Base-by-base conservation (phyloP, 371 early-diverging fungal species). In the Coemansia sp. region DNA sequence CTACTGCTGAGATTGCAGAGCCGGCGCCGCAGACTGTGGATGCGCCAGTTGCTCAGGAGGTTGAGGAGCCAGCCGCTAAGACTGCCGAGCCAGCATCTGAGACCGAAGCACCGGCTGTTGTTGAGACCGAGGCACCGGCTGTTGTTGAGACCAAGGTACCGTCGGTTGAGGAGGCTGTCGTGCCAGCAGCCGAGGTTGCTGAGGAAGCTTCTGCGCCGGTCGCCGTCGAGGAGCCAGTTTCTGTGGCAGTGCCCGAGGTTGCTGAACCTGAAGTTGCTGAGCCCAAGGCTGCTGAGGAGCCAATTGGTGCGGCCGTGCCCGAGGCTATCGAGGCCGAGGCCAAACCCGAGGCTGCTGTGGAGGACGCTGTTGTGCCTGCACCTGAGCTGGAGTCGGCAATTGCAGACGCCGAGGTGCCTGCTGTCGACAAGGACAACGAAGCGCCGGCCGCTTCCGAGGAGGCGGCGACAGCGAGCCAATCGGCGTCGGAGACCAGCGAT, bases 351-450 rank as follows among this genome's bases (percentile, higher is more conserved):
- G 20, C 16, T 6, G 8, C 45, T 45, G 8, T n/a, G 45, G 45
- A 45, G 26, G 45, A 45, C 16, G 16, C 20, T 14, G 42, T n/a
- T 42, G 42, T n/a, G 8, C 45, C 45, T 12, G 45, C 45, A 45
- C 16, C 45, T 45, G 45, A 45, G 45, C 45, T 20, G 0, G 45
- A 8, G 6, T n/a, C n/a, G n/a, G n/a, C n/a, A n/a, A n/a, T n/a
- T 42, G 59, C 38, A 10, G 55, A 58, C 9, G 16, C 8, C 34
- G 41, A 51, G 31, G 55, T 47, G 30, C 48, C 59, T 40, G 59
- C 50, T 33, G 47, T 16, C 49, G 57, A 7, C 42, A 63, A 68
- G 30, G 59, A 48, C n/a, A 8, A 30, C n/a, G 50, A n/a, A 31
- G 59, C 45, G 16, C 45, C 30, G 30, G 47, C 45, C 26, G 33